phyloP scores from a whole-genome alignment of 2,329 filamentous ascomycete species.

The Calonectria hawksworthii region DNA sequence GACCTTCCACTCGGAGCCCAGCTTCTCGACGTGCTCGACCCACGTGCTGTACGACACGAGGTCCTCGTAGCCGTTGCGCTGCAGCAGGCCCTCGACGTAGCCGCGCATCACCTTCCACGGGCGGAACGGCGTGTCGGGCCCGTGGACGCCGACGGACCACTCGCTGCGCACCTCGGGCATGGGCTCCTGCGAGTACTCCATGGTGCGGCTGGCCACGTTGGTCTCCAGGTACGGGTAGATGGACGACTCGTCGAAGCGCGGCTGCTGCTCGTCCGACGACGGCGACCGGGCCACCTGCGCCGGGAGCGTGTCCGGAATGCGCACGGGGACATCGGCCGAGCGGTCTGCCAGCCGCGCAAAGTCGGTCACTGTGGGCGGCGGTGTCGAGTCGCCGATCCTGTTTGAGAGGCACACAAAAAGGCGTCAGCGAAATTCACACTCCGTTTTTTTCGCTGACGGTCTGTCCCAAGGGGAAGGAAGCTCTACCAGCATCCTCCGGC shows the following conservation, averaged over 20 bases:
- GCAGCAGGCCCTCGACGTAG: constrained; percentile 68
- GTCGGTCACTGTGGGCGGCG: constrained; percentile 58
- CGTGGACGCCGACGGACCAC: constrained; percentile 58
- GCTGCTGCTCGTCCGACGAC: constrained; percentile 51
- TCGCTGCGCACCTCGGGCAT: constrained; percentile 58
- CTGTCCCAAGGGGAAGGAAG: too few relatives aligned
- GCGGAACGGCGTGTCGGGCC: constrained; percentile 71
- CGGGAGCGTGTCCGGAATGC: constrained; percentile 63
- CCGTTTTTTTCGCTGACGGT: background rate
- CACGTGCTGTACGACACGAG: constrained; percentile 69
- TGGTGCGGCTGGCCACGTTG: constrained; percentile 70
- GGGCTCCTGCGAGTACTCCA: constrained; percentile 71
- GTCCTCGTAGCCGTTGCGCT: constrained; percentile 66
- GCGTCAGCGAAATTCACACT: background rate
- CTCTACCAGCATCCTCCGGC: constrained; percentile 74
- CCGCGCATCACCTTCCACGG: constrained; percentile 69
- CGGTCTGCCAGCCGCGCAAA: constrained; percentile 62
- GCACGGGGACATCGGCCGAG: constrained; percentile 62
- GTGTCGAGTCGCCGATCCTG: constrained; percentile 58
- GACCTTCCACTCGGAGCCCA: constrained; percentile 64
- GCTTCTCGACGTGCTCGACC: constrained; percentile 70
- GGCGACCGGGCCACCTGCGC: constrained; percentile 57
- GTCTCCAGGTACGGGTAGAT: constrained; percentile 75
- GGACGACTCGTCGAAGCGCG: constrained; percentile 69
- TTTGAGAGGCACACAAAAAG: background rate